Base-by-base conservation (phyloP, 2,329 filamentous ascomycete genomes). In the Fusarium piperis region DNA sequence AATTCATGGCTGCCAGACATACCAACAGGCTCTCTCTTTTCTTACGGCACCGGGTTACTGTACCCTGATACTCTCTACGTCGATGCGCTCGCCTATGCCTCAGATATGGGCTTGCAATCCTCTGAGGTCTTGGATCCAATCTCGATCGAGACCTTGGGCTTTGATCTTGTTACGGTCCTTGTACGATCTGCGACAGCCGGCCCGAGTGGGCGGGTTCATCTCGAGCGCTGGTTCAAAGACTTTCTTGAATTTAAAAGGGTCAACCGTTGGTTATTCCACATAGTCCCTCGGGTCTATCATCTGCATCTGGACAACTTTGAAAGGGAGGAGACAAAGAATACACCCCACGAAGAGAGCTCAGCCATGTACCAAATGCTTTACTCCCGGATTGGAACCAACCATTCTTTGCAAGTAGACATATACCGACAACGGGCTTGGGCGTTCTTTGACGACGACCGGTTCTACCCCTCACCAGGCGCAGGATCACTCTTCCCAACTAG, bases 401-500 rank as follows among this genome's bases (percentile, higher is more conserved):
- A 8, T 28, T n/a, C 20, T 11, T 11, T 59, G 18, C 53, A 48
- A 16, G 32, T 6, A 13, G 6, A 53, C 13, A 59, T 59, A n/a
- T 71, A 62, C 10, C 67, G 53, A 57, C 67, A 65, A 38, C 60
- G 67, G 15, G 67, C 68, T 8, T 71, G 68, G 68, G 39, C 28
- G 5, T 60, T 70, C n/a, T 36, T 71, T 3, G 57, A 70, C 6
- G 13, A 70, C 23, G 36, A 26, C n/a, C 63, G 48, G 23, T 26
- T 62, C 12, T 71, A 70, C 53, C 46, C 63, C 9, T 38, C 28
- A 2, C 30, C 23, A 7, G 13, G 59, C 8, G 1, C 12, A 30
- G 12, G 3, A 23, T 35, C 63, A 26, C 28, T 62, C 28, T 67
- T 69, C 18, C 46, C 28, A 33, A 30, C n/a, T 18, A 9, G 3